phyloP scores from a whole-genome alignment of 306 rosid species.

The Biancaea sappan region DNA sequence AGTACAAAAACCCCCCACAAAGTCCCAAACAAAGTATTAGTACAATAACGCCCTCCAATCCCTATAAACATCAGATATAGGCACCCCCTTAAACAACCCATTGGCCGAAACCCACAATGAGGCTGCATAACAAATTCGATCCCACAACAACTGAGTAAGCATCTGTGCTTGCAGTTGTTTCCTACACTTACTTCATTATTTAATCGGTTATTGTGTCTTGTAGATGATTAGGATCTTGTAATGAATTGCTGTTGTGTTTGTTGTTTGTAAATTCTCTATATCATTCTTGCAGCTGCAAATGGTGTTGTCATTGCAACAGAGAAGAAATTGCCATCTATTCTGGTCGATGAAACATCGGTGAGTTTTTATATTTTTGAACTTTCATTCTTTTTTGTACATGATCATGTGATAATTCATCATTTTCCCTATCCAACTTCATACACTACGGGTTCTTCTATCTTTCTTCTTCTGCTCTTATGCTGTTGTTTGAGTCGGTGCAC shows the following conservation, averaged over 20 bases:
- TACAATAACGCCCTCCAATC: no score
- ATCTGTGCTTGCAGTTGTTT: not conserved
- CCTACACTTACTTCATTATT: not conserved
- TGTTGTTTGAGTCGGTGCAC: not conserved
- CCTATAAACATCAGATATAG: no score
- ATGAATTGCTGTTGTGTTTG: conserved; percentile 3
- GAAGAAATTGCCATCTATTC: conserved; percentile 92
- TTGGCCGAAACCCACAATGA: no score
- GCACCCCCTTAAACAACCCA: no score
- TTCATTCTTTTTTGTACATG: not conserved
- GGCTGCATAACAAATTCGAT: no score
- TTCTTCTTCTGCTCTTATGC: not conserved
- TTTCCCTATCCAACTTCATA: not conserved
- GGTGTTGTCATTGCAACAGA: conserved; percentile 96
- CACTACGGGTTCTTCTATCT: not conserved
- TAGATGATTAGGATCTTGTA: not conserved
- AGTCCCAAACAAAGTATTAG: no score
- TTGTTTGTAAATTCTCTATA: conserved; percentile 15
- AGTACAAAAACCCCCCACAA: no score
- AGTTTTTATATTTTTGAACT: conserved; percentile 33
- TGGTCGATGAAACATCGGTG: conserved; percentile 94
- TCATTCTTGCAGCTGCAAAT: conserved; percentile 77
- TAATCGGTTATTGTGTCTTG: conserved; percentile 1
- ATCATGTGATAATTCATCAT: not conserved
- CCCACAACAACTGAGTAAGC: no score